A percentile compares a stretch with the other conserved stretches of the same genome.
Conservation (phyloP, 2,329 filamentous ascomycete genomes). For the Aureobasidium subglaciale region DNA sequence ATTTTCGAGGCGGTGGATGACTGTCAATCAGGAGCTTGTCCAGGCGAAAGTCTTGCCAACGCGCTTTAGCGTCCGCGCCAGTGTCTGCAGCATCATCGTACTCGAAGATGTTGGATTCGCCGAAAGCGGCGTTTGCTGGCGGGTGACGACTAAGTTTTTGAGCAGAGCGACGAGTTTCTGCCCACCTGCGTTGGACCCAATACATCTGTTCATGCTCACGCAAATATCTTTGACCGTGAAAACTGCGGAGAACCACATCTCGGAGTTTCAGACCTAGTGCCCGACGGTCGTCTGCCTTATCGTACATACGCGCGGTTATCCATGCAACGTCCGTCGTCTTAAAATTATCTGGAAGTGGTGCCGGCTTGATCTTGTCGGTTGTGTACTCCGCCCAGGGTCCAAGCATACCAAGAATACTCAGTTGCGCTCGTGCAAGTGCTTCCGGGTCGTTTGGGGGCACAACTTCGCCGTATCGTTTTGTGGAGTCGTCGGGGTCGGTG, state of each 20-base stretch:
- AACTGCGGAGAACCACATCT: slow-evolving; percentile 52
- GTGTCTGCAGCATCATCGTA: slow-evolving; percentile 17
- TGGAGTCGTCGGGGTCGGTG: slow-evolving; percentile 41
- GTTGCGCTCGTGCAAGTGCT: slow-evolving; percentile 53
- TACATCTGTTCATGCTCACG: slow-evolving; percentile 33
- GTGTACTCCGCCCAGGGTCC: slow-evolving; percentile 55
- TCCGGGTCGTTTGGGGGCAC: slow-evolving; percentile 57
- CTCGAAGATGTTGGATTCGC: slow-evolving; percentile 13
- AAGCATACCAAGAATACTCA: slow-evolving; percentile 54
- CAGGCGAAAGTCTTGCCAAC: slow-evolving; percentile 18
- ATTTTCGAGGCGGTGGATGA: neutral
- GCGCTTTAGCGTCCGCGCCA: slow-evolving; percentile 12
- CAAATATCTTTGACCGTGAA: slow-evolving; percentile 52
- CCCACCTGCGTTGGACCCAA: slow-evolving; percentile 21
- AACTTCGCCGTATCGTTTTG: slow-evolving; percentile 52
- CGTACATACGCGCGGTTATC: slow-evolving; percentile 53
- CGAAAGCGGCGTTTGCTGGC: slow-evolving; percentile 10
- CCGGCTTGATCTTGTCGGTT: slow-evolving; percentile 38
- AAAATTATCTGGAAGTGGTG: slow-evolving; percentile 43
- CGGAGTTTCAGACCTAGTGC: slow-evolving; percentile 53
- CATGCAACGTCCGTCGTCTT: slow-evolving; percentile 44
- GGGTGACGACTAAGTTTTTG: slow-evolving; percentile 11
- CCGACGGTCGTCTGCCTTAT: slow-evolving; percentile 48
- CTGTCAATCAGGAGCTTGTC: neutral
- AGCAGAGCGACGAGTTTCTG: slow-evolving; percentile 14